Base-by-base conservation (phyloP, 2,329 filamentous ascomycete genomes). In the Calonectria hawksworthii region DNA sequence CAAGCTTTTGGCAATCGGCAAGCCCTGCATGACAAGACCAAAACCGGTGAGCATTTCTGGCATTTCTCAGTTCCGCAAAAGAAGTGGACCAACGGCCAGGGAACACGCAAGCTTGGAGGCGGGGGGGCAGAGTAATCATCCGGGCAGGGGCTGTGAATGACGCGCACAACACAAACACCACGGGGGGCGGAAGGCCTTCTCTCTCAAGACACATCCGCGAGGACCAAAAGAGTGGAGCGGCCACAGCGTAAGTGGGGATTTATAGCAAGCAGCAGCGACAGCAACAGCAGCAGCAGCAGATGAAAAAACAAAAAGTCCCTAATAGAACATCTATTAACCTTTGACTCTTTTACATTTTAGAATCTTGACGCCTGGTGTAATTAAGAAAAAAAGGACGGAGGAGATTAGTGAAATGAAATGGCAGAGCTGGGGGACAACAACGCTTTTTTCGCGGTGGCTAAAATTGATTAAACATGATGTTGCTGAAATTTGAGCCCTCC, bases 401-500 rank as follows among this genome's bases (percentile, higher is more conserved):
- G 30, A 4, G 26, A 61, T 23, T 36, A 36, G 30, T n/a, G n/a
- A 21, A 18, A 41, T 5, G 41, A 6, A 44, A 44, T 41, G 38
- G 38, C 41, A 44, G 34, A 30, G 32, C 13, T n/a, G 14, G 23
- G 50, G 50, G 23, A 18, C 14, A 32, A 28, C 54, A 14, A 13
- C 32, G 18, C 18, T 38, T 16, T 61, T 38, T 23, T 11, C n/a
- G 41, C 41, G 41, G 7, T 36, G n/a, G 32, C 78, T 85, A 86
- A 56, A 86, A 82, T 38, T 83, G 80, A 80, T 85, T 83, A 75
- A 86, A 86, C 78, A 86, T 83, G 61, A 85, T 81, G 71, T 84
- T 85, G 76, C 83, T 85, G 50, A 85, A 83, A 28, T 82, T 85
- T 23, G 84, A 84, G 4, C 81, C 84, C 54, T 87, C 85, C 85